These are phyloP conservation scores for Gossypium ekmanianum DNA, from an alignment of 345 rosid species.

Conservation along the genomic window DNA sequence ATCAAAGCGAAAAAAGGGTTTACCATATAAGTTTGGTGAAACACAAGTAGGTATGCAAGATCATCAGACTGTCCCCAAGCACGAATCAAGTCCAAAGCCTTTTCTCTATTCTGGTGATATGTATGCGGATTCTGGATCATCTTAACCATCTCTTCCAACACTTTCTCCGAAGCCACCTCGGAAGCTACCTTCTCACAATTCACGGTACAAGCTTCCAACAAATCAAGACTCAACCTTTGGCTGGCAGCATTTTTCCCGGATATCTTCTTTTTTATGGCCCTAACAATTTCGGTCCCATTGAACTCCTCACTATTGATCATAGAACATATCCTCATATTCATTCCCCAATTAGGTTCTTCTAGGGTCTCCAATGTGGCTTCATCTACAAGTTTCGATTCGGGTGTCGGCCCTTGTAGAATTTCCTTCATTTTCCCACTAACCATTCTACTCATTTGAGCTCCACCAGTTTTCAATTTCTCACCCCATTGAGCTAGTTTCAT, in stretches of 20 bases:
- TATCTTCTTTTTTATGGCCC: slow-evolving; percentile 71
- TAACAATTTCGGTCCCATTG: slow-evolving; percentile 61
- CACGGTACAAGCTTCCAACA: slow-evolving; percentile 68
- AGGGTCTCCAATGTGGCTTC: slow-evolving; percentile 74
- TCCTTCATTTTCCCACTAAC: slow-evolving; percentile 84
- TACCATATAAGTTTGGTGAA: slow-evolving; percentile 65
- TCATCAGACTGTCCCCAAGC: slow-evolving; percentile 83
- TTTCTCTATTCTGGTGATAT: slow-evolving; percentile 43
- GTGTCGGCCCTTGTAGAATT: slow-evolving; percentile 69
- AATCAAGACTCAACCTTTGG: slow-evolving; percentile 70
- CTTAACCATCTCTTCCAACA: slow-evolving; percentile 86
- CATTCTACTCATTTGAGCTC: slow-evolving; percentile 76
- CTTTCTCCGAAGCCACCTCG: slow-evolving; percentile 70
- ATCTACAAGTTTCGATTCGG: slow-evolving; percentile 79
- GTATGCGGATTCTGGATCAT: slow-evolving; percentile 56
- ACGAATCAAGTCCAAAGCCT: slow-evolving; percentile 63
- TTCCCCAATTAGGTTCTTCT: slow-evolving; percentile 81
- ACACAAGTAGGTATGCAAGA: slow-evolving; percentile 75
- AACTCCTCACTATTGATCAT: slow-evolving; percentile 72
- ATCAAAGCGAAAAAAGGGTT: background rate
- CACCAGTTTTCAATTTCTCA: slow-evolving; percentile 66
- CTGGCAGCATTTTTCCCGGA: slow-evolving; percentile 47
- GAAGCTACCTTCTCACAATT: slow-evolving; percentile 80
- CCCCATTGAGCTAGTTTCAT: slow-evolving; percentile 66
- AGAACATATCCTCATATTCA: slow-evolving; percentile 83